Evolutionary conservation across 1,284 basidiomycete genomes (phyloP), one percentile per base, ranked within the genome.

Genomic region (Papiliotrema flavescens): DNA sequence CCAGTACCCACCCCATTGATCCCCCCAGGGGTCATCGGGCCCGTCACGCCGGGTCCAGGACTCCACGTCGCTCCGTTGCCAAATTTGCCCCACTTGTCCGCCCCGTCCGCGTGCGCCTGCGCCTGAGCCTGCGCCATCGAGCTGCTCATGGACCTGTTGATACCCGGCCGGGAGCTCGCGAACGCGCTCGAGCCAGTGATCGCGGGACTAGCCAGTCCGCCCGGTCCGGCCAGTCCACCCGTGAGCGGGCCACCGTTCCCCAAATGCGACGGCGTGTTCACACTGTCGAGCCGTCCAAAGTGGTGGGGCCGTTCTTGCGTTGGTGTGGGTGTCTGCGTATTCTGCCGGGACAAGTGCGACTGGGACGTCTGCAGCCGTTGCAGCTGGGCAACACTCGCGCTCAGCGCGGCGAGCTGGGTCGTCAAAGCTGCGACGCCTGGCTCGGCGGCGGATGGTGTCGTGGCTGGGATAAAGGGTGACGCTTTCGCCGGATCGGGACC

Each of bases 331-430:
- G 45, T 35, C 17, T 24, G 9, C 9, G 49, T 54, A 32, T 35
- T 48, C 47, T 59, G 54, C 13, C 59, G 54, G n/a, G 62, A 35
- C 2, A 53, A n/a, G 9, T 56, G 47, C 14, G 49, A 17, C 57
- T 61, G 55, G 55, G 57, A 13, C 49, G 60, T 51, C 56, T 70
- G 68, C 13, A 69, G 58, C 0, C 66, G 60, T 56, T 70, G 65
- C 14, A 92, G 80, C 72, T 92, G 90, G 19, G 89, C 87, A 46
- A 93, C 89, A n/a, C 88, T 89, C 0, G 86, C 85, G 26, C 89
- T 91, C 59, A 93, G 78, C 14, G 86, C 88, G 63, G 86, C 86
- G 52, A 92, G 78, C 49, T 89, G 84, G 66, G 88, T 87, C 9
- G 88, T 86, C 40, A 93, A 86, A 45, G 84, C 82, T 9, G 83